Conservation (phyloP, 2,329 filamentous ascomycete species). For the Phaeoacremonium minimum region DNA sequence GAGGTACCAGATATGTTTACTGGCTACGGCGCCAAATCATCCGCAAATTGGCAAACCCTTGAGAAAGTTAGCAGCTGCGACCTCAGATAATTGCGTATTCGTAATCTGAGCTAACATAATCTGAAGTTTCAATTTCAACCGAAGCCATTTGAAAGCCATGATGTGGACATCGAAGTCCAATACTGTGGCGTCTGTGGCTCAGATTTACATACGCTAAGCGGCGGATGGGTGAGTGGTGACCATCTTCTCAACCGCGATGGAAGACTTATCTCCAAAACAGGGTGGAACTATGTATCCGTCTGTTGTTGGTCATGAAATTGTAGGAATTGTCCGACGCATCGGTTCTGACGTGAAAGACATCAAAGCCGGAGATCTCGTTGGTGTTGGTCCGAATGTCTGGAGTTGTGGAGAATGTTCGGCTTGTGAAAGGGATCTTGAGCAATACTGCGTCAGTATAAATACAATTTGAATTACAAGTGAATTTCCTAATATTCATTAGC, state of each 20-base stretch:
- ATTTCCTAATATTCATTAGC: slow-evolving; percentile 55
- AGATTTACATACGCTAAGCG: slow-evolving; percentile 67
- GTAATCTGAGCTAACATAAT: no score
- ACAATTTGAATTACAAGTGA: slow-evolving; percentile 51
- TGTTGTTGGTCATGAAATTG: slow-evolving; percentile 50
- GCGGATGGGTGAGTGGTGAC: slow-evolving; percentile 68
- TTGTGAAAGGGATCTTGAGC: slow-evolving; percentile 64
- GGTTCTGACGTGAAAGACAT: slow-evolving; percentile 58
- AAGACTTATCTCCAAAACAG: not conserved
- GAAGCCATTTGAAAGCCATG: slow-evolving; percentile 82
- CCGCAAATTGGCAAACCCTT: no score
- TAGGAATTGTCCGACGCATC: slow-evolving; percentile 64
- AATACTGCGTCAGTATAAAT: slow-evolving; percentile 62
- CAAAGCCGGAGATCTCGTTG: slow-evolving; percentile 60
- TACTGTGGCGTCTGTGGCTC: slow-evolving; percentile 73
- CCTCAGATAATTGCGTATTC: no score
- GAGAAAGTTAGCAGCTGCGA: no score
- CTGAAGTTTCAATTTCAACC: slow-evolving; percentile 74
- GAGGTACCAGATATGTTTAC: no score
- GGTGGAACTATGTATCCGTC: slow-evolving; percentile 1
- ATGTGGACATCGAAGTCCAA: slow-evolving; percentile 84
- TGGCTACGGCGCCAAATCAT: no score
- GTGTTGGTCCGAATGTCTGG: slow-evolving; percentile 64
- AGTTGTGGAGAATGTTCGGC: slow-evolving; percentile 61
- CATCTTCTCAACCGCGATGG: slow-evolving; percentile 34